Evolutionary conservation across 495 filamentous ascomycete species (phyloP).

Genomic region (Podospora bellae-mahoneyi): DNA sequence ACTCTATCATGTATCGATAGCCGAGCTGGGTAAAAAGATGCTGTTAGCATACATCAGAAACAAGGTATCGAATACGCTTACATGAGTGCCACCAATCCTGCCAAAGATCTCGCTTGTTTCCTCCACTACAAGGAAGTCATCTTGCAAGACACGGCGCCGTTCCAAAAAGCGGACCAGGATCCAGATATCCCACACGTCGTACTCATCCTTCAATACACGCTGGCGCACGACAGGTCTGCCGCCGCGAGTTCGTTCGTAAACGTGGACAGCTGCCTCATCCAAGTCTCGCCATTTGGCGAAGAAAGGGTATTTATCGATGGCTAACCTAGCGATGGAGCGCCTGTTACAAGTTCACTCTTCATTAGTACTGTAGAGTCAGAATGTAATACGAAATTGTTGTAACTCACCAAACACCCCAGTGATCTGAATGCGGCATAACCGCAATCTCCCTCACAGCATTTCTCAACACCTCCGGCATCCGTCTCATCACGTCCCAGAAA

Average conservation of each 20-base stretch:
- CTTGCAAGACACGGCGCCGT: neutral
- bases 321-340: neutral
- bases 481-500: neutral
- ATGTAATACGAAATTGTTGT: neutral
- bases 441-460: neutral
- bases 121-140: neutral
- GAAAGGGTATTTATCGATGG: neutral
- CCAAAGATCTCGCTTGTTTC: neutral
- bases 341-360: neutral
- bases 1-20: neutral
- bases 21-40: neutral
- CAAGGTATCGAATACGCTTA: neutral
- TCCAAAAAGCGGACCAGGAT: neutral
- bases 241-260: neutral
- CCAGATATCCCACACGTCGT: neutral
- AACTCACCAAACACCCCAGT: neutral
- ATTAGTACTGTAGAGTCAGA: neutral
- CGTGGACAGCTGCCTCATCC: neutral
- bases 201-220: neutral
- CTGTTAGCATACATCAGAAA: too few species aligned
- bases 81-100: neutral
- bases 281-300: neutral
- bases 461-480: neutral
- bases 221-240: neutral
- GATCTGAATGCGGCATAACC: neutral